Evolutionary conservation across 2,329 filamentous ascomycete genomes (phyloP).

Genomic region (Rosellinia necatrix): DNA sequence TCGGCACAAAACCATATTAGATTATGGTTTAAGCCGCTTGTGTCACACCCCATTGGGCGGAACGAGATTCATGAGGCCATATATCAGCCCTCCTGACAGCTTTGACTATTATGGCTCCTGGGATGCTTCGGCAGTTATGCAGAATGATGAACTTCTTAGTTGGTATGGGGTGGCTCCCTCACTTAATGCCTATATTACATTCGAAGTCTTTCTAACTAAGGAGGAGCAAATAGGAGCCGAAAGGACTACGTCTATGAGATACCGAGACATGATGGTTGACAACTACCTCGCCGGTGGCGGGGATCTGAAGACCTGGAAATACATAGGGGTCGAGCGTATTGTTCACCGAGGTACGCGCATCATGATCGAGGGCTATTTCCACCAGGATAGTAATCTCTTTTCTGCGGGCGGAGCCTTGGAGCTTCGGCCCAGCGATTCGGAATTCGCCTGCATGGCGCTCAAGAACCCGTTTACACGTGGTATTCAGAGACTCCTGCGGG

Average conservation of each 20-base stretch:
- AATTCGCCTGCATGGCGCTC: neutral
- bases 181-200: conserved; percentile 16
- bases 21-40: conserved; percentile 4
- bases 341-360: neutral
- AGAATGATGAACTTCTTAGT: neutral
- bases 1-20: neutral
- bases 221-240: neutral
- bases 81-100: neutral
- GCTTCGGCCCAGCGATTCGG: neutral
- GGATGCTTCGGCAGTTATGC: neutral
- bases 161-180: conserved; percentile 11
- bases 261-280: conserved; percentile 27
- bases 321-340: conserved; percentile 3
- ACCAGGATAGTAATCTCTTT: neutral
- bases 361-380: neutral
- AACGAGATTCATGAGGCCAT: conserved; percentile 9
- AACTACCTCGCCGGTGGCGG: conserved; percentile 22
- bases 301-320: conserved; percentile 14
- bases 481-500: neutral
- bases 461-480: conserved; percentile 21
- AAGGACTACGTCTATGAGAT: conserved; percentile 16
- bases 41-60: too few species aligned
- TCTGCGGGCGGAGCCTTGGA: neutral
- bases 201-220: neutral
- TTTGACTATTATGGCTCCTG: neutral